Evolutionary conservation across 257 asterid species (phyloP).

Genomic region (Plectranthus barbatus): DNA sequence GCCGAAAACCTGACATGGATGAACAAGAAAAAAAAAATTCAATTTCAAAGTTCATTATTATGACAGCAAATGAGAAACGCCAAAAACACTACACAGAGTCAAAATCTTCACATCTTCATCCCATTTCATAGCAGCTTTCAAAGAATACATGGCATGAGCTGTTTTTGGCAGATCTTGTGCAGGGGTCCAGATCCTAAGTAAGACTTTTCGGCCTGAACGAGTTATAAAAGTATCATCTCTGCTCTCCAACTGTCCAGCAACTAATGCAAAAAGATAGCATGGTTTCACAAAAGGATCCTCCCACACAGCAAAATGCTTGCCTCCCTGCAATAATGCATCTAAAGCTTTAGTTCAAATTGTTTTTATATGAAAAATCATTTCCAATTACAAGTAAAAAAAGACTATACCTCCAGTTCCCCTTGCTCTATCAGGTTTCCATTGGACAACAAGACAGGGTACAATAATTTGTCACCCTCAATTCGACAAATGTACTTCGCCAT

Average conservation of each 20-base stretch:
- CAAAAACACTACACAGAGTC: conserved; percentile 10
- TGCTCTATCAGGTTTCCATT: conserved; percentile 85
- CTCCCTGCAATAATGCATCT: conserved; percentile 43
- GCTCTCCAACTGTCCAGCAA: conserved; percentile 89
- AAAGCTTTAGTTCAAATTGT: neutral
- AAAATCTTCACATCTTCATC: conserved; percentile 76
- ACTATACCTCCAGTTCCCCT: conserved; percentile 74
- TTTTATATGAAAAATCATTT: neutral
- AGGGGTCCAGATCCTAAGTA: conserved; percentile 90
- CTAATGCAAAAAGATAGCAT: conserved; percentile 92
- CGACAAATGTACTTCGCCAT: conserved; percentile 92
- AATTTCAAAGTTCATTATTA: neutral
- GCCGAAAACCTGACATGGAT: conserved; percentile 67
- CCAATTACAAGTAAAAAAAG: neutral
- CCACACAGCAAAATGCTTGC: conserved; percentile 73
- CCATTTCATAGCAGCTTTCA: conserved; percentile 98
- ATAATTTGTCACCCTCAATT: conserved; percentile 82
- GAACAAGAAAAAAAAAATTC: conserved; percentile 8
- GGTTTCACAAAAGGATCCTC: conserved; percentile 95
- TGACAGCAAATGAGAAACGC: neutral
- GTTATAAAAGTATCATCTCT: conserved; percentile 77
- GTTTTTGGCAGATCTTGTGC: conserved; percentile 87
- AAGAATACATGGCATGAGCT: conserved; percentile 90
- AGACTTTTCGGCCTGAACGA: conserved; percentile 73
- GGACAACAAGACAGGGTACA: conserved; percentile 83